Evolutionary conservation across 2,329 filamentous ascomycete species (phyloP).

Genomic region (Colletotrichum lindemuthianum): DNA sequence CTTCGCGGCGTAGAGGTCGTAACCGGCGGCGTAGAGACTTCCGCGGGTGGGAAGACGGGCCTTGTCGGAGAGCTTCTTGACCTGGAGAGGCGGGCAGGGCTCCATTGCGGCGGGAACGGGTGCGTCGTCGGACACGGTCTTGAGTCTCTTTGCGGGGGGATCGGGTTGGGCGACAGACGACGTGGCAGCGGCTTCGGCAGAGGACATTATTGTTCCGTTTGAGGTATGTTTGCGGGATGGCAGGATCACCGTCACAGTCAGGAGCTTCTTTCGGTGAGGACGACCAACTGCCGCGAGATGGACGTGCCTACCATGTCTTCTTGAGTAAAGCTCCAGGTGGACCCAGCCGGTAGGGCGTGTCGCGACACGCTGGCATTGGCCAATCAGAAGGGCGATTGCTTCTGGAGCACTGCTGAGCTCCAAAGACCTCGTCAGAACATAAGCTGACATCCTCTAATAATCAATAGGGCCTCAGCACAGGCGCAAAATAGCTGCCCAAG

Average conservation of each 20-base stretch:
- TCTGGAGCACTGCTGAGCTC: neutral
- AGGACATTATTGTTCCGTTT: conserved; percentile 45
- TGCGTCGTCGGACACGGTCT: conserved; percentile 58
- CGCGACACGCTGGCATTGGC: conserved; percentile 25
- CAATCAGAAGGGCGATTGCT: conserved; percentile 15
- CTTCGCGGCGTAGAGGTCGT: conserved; percentile 87
- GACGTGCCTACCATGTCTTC: neutral
- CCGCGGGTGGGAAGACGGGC: conserved; percentile 89
- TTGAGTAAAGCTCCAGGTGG: conserved; percentile 17
- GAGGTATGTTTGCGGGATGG: conserved; percentile 10
- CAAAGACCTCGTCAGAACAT: neutral
- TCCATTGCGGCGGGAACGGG: conserved; percentile 48
- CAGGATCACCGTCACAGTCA: conserved; percentile 1
- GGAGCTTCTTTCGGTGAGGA: neutral
- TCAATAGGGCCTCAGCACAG: no score
- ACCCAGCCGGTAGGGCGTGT: conserved; percentile 14
- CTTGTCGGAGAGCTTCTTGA: conserved; percentile 87
- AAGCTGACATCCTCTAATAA: no score
- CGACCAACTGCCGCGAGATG: neutral
- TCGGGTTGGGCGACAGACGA: conserved; percentile 58
- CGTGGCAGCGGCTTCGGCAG: conserved; percentile 54
- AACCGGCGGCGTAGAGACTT: conserved; percentile 89
- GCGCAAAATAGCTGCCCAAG: no score
- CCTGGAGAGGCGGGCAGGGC: conserved; percentile 71
- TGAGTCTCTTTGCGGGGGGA: conserved; percentile 83